Evolutionary conservation across 176 grass and related monocot genomes (phyloP).

Genomic region (Tillandsia fasciculata): DNA sequence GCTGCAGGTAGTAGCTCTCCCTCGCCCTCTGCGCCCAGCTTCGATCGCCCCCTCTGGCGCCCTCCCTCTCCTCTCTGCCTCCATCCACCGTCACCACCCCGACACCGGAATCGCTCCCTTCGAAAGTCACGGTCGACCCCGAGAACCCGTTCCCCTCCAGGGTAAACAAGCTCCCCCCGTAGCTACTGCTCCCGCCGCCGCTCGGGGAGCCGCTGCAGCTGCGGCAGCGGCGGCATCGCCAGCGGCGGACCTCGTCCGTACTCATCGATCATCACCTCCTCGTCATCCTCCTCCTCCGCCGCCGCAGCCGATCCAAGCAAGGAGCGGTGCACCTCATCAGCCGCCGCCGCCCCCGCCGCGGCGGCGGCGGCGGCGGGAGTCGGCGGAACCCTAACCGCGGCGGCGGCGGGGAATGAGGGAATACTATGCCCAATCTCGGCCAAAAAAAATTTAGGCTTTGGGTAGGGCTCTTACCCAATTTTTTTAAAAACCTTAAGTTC

Average conservation of each 20-base stretch:
- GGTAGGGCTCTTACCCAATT: too few relatives aligned
- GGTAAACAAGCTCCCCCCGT: conserved; percentile 34
- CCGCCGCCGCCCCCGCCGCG: not conserved
- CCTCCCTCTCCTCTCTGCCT: conserved; percentile 14
- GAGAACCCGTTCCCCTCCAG: conserved; percentile 24
- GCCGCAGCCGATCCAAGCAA: conserved; percentile 4
- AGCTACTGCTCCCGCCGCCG: conserved; percentile 25
- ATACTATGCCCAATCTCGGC: too few relatives aligned
- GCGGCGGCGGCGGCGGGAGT: too few relatives aligned
- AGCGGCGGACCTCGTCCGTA: not conserved
- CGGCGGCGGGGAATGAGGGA: too few relatives aligned
- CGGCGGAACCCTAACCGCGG: not conserved
- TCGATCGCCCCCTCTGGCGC: not conserved
- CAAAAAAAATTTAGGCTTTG: too few relatives aligned
- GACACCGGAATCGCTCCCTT: conserved; percentile 5
- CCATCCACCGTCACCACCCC: not conserved
- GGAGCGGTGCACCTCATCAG: conserved; percentile 2
- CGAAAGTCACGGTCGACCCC: conserved; percentile 28
- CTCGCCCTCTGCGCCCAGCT: conserved; percentile 57
- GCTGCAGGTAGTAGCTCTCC: conserved; percentile 89
- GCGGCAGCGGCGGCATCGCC: conserved; percentile 9
- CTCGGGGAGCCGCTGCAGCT: conserved; percentile 20
- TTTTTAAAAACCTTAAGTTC: too few relatives aligned
- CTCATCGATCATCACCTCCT: conserved; percentile 7
- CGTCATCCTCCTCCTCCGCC: not conserved